Conservation (phyloP, 148 eudicot species). For the Silene latifolia region DNA sequence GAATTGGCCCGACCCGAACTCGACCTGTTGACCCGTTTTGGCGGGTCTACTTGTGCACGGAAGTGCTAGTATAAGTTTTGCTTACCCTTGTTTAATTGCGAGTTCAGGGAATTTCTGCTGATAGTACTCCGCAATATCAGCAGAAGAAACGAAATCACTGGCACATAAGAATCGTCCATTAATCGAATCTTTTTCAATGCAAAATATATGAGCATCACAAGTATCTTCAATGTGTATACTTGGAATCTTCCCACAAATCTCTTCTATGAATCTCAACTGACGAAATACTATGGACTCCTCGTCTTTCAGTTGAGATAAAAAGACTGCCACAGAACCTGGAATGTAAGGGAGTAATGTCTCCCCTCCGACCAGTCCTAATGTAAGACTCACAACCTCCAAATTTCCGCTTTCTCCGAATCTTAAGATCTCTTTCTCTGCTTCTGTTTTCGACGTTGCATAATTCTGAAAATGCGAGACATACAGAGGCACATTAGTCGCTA, state of each 20-base stretch:
- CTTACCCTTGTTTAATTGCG: slow-evolving; percentile 37
- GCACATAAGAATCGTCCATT: slow-evolving; percentile 48
- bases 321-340: not conserved
- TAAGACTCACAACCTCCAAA: slow-evolving; percentile 31
- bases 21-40: accelerated
- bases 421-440: slow-evolving; percentile 42
- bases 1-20: too few relatives aligned
- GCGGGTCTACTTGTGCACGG: too few relatives aligned
- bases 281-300: not conserved
- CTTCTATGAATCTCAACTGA: slow-evolving; percentile 25
- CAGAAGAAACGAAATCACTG: slow-evolving; percentile 27
- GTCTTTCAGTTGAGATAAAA: slow-evolving; percentile 20
- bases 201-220: slow-evolving; percentile 44
- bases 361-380: slow-evolving; percentile 48
- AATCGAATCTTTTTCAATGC: slow-evolving; percentile 33
- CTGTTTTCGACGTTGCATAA: slow-evolving; percentile 41
- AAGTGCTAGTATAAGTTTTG: too few relatives aligned
- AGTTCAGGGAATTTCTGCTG: slow-evolving; percentile 27
- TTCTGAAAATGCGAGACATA: slow-evolving; percentile 22
- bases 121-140: slow-evolving; percentile 35
- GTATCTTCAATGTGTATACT: slow-evolving; percentile 45
- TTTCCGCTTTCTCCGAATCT: slow-evolving; percentile 8
- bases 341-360: slow-evolving; percentile 24
- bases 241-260: slow-evolving; percentile 41
- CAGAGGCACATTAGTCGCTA: not conserved